phyloP scores from a whole-genome alignment of 2,329 filamentous ascomycete genomes.

The Aspergillus carbonarius region DNA sequence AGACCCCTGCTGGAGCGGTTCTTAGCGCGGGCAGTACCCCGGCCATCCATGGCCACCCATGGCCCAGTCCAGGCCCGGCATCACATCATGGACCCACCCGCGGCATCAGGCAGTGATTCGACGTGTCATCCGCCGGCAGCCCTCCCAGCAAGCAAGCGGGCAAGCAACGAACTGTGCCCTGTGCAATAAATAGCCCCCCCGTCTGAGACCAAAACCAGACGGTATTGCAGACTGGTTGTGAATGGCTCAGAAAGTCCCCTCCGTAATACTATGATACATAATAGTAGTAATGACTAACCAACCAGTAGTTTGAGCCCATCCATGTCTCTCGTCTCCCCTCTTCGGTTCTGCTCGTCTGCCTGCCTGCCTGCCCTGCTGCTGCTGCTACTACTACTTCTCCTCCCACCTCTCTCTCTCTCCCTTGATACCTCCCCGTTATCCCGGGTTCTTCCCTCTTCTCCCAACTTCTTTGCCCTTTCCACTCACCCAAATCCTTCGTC shows the following conservation, averaged over 20 bases:
- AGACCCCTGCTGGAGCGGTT: background rate
- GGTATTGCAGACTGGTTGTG: too few relatives aligned
- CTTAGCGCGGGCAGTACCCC: slow-evolving; percentile 2
- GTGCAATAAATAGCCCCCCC: background rate
- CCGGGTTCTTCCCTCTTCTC: slow-evolving; percentile 13
- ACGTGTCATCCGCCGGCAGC: slow-evolving; percentile 8
- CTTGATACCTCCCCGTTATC: slow-evolving; percentile 5
- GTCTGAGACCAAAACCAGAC: background rate
- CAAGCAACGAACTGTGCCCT: too few relatives aligned
- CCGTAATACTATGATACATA: too few relatives aligned
- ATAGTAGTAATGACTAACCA: background rate
- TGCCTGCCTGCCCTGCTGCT: too few relatives aligned
- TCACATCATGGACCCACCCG: slow-evolving; percentile 15
- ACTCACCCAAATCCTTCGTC: background rate
- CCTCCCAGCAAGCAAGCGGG: too few relatives aligned
- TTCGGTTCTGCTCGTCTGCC: background rate
- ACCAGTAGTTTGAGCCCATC: too few relatives aligned
- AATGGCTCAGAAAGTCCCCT: too few relatives aligned
- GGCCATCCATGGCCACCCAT: slow-evolving; percentile 12
- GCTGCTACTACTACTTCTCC: slow-evolving; percentile 1
- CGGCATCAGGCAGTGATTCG: slow-evolving; percentile 12
- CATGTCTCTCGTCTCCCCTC: background rate
- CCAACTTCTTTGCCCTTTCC: slow-evolving; percentile 7
- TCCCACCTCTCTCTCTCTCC: slow-evolving; percentile 6
- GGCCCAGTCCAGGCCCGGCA: slow-evolving; percentile 18